Base-by-base conservation (phyloP, 1,284 basidiomycete species). In the Pyrrhoderma noxium region DNA sequence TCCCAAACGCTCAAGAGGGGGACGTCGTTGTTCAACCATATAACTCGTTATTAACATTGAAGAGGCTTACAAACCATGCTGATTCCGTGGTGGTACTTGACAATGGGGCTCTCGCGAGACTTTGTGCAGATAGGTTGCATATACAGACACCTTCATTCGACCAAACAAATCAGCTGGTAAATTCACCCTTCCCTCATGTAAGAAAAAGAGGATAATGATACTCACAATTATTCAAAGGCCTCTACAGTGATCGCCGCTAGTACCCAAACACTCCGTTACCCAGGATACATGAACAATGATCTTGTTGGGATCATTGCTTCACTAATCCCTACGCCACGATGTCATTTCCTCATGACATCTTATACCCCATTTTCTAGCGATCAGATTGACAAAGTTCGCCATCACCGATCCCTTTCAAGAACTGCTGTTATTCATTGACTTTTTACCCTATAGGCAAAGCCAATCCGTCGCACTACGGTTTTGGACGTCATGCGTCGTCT, bases 211-310 rank as follows among this genome's bases (percentile, higher is more conserved):
- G 14, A n/a, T 35, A 27, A 9, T 11, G 39, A 19, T 50, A 45
- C 16, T 45, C 45, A n/a, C 54, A n/a, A 16, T 35, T 23, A 31
- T 31, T 11, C 7, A 31, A 21, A 96, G 91, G 89, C 91, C 0
- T 85, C 93, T 1, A 96, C 93, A 1, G 93, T 96, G 46, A 95
- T 97, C 79, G 89, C 95, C 8, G 95, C 95, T 2, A 95, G 93
- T 55, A 99, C 95, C 0, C 93, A 95, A 61, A 99, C 96, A 14
- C 77, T 99, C 21, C 83, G 96, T 60, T 99, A 97, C 70, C 96
- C 96, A 0, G 91, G 93, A 47, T 99, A 99, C 70, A 99, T 98
- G 95, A 99, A 99, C 75, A 99, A 99, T 62, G 95, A 99, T 64
- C 81, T 97, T 31, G 93, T 97, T 58, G 93, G 94, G 22, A 97